A percentile compares a stretch with the other conserved stretches of the same genome.
phyloP scores from a whole-genome alignment of 345 rosid genomes.

The Combretum micranthum region DNA sequence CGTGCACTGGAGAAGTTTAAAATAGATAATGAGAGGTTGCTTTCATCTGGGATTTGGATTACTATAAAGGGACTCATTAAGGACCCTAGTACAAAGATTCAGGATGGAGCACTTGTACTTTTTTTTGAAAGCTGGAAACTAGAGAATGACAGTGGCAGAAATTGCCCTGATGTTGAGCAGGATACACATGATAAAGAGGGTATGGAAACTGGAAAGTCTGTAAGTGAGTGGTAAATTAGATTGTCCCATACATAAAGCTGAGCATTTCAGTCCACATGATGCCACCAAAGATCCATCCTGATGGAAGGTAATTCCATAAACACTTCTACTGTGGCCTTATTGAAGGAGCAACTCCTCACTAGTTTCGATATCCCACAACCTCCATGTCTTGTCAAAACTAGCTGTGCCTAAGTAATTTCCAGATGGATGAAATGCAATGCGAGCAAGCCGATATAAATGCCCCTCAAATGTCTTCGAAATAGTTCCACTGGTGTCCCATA shows the following conservation, averaged over 20 bases:
- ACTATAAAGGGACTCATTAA: constrained; percentile 61
- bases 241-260: constrained; percentile 24
- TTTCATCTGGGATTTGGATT: constrained; percentile 71
- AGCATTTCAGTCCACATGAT: constrained; percentile 73
- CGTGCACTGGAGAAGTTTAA: constrained; percentile 66
- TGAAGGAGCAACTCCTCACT: constrained; percentile 89
- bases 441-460: constrained; percentile 94
- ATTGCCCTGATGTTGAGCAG: constrained; percentile 21
- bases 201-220: constrained; percentile 18
- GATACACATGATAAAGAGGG: constrained; percentile 21
- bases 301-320: constrained; percentile 86
- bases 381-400: constrained; percentile 96
- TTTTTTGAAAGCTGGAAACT: constrained; percentile 56
- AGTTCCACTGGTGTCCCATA: constrained; percentile 85
- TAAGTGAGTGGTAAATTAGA: constrained; percentile 25
- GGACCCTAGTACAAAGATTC: constrained; percentile 53
- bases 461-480: constrained; percentile 71
- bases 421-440: constrained; percentile 87
- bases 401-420: constrained; percentile 89
- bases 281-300: constrained; percentile 91
- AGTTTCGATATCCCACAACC: constrained; percentile 83
- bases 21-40: constrained; percentile 48
- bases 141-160: constrained; percentile 20
- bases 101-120: constrained; percentile 59
- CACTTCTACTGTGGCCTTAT: constrained; percentile 91